These are phyloP conservation scores for Xylariaceae sp. DNA, from an alignment of 2,329 filamentous ascomycete genomes.

Conservation along the genomic window DNA sequence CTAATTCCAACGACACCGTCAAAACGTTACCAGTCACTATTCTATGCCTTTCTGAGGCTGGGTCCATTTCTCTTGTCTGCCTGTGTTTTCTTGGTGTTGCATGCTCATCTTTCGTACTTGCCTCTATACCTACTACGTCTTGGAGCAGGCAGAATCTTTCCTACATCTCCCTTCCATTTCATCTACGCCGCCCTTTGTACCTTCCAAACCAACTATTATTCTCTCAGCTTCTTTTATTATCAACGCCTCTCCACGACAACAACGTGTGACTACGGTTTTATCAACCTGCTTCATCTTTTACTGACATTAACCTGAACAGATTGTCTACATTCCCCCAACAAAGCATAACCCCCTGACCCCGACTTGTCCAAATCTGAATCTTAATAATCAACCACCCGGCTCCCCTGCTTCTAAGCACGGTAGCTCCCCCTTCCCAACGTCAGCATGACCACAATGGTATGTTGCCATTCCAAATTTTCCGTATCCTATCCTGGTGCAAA, in stretches of 20 bases:
- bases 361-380: background rate
- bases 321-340: slow-evolving; percentile 1
- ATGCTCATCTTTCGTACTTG: background rate
- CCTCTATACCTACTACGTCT: background rate
- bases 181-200: background rate
- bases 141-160: background rate
- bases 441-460: slow-evolving; percentile 42
- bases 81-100: background rate
- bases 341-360: slow-evolving; percentile 2
- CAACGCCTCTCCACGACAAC: background rate
- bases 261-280: background rate
- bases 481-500: background rate
- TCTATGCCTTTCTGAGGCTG: background rate
- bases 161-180: background rate
- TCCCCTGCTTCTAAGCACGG: slow-evolving; percentile 9
- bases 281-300: background rate
- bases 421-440: slow-evolving; percentile 23
- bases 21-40: background rate
- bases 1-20: background rate
- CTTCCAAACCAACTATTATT: background rate
- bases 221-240: background rate
- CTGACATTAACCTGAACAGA: slow-evolving; percentile 8
- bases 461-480: slow-evolving; percentile 16
- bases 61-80: background rate
- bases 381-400: background rate